These are phyloP conservation scores for Jamesozyma jinghongensis DNA, from an alignment of 805 yeast genomes.

Conservation along the genomic window DNA sequence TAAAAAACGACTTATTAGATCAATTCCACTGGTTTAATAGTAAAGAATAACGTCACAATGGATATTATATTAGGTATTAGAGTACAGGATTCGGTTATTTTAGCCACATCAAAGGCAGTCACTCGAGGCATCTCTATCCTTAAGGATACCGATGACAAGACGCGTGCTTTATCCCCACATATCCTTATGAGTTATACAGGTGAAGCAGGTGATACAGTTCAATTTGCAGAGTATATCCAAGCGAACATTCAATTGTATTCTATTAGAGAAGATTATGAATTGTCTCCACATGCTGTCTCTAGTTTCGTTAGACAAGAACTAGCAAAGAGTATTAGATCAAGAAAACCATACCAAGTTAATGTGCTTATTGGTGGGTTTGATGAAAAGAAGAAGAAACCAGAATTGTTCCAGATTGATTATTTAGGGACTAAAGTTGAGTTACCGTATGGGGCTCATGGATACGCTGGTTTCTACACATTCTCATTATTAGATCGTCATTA, in stretches of 20 bases:
- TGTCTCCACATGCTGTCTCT: constrained; percentile 80
- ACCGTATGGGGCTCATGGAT: constrained; percentile 97
- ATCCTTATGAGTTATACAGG: constrained; percentile 85
- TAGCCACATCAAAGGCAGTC: constrained; percentile 92
- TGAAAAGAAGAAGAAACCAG: constrained; percentile 46
- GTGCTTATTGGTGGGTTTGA: constrained; percentile 81
- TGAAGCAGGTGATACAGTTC: constrained; percentile 92
- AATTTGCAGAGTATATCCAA: constrained; percentile 88
- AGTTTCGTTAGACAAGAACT: constrained; percentile 80
- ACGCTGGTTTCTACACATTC: constrained; percentile 92
- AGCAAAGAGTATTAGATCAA: constrained; percentile 81
- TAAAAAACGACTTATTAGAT: too few relatives aligned
- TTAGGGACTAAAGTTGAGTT: constrained; percentile 83
- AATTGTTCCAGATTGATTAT: constrained; percentile 84
- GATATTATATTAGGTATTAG: constrained; percentile 85
- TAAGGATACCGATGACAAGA: constrained; percentile 73
- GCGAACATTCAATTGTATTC: constrained; percentile 85
- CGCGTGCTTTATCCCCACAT: constrained; percentile 63
- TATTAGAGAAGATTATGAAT: constrained; percentile 74
- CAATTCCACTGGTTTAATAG: too few relatives aligned
- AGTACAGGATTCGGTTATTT: constrained; percentile 68
- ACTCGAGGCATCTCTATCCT: constrained; percentile 83
- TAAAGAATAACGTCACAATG: constrained; percentile 37
- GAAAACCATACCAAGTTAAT: constrained; percentile 93
- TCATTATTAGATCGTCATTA: constrained; percentile 88